These are phyloP conservation scores for Podospora conica DNA, from an alignment of 495 filamentous ascomycete genomes.

Conservation along the genomic window DNA sequence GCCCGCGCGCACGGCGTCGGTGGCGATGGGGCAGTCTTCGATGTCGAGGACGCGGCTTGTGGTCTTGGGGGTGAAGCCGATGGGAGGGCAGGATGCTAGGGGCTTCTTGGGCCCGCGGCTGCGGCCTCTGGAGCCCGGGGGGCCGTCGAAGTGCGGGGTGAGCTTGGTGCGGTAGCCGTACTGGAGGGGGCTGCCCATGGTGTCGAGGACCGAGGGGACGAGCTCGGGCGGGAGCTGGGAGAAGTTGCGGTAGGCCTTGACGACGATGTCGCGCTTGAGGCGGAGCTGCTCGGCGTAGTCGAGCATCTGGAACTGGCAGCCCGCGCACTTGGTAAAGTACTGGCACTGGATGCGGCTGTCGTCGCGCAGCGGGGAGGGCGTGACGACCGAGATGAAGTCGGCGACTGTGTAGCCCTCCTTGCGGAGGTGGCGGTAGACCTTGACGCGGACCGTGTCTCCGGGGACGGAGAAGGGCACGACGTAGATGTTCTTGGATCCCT, in stretches of 20 bases:
- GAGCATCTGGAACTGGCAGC: constrained; percentile 97
- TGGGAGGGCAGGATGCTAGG: constrained; percentile 57
- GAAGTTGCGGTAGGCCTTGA: constrained; percentile 90
- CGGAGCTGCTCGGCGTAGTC: constrained; percentile 78
- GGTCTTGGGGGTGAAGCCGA: constrained; percentile 87
- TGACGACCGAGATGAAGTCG: constrained; percentile 73
- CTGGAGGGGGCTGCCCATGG: constrained; percentile 81
- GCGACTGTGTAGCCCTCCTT: constrained; percentile 59
- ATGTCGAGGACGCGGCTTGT: constrained; percentile 73
- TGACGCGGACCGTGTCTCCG: constrained; percentile 73
- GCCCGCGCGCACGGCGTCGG: constrained; percentile 70
- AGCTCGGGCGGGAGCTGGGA: constrained; percentile 69
- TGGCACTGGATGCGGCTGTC: constrained; percentile 69
- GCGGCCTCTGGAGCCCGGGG: constrained; percentile 43
- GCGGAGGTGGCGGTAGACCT: constrained; percentile 64
- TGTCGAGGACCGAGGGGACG: constrained; percentile 71
- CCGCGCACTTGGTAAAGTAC: constrained; percentile 83
- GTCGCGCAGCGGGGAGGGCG: constrained; percentile 67
- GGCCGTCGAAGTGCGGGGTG: constrained; percentile 87
- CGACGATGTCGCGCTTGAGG: constrained; percentile 78
- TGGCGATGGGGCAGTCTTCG: constrained; percentile 94
- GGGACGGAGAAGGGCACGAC: constrained; percentile 82
- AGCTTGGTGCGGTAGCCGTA: constrained; percentile 95
- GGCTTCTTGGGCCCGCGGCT: constrained; percentile 34
- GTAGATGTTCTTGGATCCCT: constrained; percentile 66